Evolutionary conservation across 2,329 filamentous ascomycete genomes (phyloP), one percentile per base, ranked within the genome.

Genomic region (Penicillium sp.): DNA sequence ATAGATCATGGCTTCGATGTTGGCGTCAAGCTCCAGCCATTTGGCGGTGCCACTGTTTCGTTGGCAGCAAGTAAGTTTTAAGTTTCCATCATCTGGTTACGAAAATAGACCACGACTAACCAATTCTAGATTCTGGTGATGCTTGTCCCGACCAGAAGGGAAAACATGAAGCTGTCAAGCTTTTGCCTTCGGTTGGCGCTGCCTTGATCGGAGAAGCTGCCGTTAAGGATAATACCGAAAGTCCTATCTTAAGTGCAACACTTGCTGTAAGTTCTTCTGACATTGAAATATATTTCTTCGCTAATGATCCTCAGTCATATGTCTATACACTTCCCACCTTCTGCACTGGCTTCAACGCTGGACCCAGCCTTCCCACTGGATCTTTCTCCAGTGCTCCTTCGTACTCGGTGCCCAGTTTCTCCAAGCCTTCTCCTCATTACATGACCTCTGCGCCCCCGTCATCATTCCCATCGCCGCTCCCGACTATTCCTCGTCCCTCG

Each of bases 1-100:
- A 36, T 15, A 46, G 44, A 37, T 29, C 44, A 46, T 27, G 44
- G 44, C 7, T 46, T 46, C 24, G 44, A 46, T 12, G 17, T 29
- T 29, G 44, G 44, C 7, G 30, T 46, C 21, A 37, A 46, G 23
- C 32, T 46, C 5, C 30, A 46, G 33, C 30, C 30, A 17, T 46
- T 46, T 36, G 30, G 24, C 13, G 44, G 44, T 5, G 44, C 44
- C 37, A 46, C 30, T 27, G 10, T 46, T 6, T 27, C 23, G 0
- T 12, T 39, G 7, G 32, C 44, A 27, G 44, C 30, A 2, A 36
- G 44, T 46, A 39, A 21, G 44, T 46, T 18, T 15, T 13, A 10
- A 7, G 2, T 26, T 13, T 24, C n/a, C n/a, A n/a, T n/a, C n/a
- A n/a, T 40, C n/a, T 23, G 21, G n/a, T 20, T 7, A 9, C 3